Conservation (phyloP, 179 eudicot species). For the Spinacia oleracea region DNA sequence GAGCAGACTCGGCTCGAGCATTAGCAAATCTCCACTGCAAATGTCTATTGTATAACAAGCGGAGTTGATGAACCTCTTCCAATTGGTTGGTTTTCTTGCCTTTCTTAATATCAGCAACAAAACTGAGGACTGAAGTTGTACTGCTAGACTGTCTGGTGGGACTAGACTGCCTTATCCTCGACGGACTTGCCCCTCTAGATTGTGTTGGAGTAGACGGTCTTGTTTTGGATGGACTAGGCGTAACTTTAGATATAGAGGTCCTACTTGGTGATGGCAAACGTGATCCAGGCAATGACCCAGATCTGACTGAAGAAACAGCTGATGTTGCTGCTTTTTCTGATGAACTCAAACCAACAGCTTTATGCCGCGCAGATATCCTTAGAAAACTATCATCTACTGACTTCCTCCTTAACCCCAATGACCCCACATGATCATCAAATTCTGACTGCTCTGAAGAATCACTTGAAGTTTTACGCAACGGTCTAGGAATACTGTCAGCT, state of each 20-base stretch:
- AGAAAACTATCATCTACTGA: slow-evolving; percentile 48
- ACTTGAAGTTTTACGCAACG: slow-evolving; percentile 44
- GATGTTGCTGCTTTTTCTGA: slow-evolving; percentile 43
- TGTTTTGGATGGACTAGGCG: slow-evolving; percentile 49
- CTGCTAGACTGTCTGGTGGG: slow-evolving; percentile 64
- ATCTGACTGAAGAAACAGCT: slow-evolving; percentile 39
- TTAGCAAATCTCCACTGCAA: slow-evolving; percentile 92
- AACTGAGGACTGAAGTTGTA: slow-evolving; percentile 84
- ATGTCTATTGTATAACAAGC: slow-evolving; percentile 72
- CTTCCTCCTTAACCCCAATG: slow-evolving; percentile 30
- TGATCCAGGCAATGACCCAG: slow-evolving; percentile 53
- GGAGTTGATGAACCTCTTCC: slow-evolving; percentile 84
- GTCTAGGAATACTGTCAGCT: slow-evolving; percentile 46
- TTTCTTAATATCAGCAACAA: slow-evolving; percentile 73
- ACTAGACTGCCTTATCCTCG: slow-evolving; percentile 64
- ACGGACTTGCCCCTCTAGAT: slow-evolving; percentile 68
- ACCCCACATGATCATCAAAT: slow-evolving; percentile 35
- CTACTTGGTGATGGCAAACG: slow-evolving; percentile 67
- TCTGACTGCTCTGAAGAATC: slow-evolving; percentile 44
- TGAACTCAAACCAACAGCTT: slow-evolving; percentile 38
- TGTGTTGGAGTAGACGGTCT: slow-evolving; percentile 44
- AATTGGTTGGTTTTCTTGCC: slow-evolving; percentile 76
- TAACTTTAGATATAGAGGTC: slow-evolving; percentile 40
- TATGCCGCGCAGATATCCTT: slow-evolving; percentile 36
- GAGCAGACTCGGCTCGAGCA: slow-evolving; percentile 64